Base-by-base conservation (phyloP, 2,329 filamentous ascomycete species). In the Fusarium chaquense region DNA sequence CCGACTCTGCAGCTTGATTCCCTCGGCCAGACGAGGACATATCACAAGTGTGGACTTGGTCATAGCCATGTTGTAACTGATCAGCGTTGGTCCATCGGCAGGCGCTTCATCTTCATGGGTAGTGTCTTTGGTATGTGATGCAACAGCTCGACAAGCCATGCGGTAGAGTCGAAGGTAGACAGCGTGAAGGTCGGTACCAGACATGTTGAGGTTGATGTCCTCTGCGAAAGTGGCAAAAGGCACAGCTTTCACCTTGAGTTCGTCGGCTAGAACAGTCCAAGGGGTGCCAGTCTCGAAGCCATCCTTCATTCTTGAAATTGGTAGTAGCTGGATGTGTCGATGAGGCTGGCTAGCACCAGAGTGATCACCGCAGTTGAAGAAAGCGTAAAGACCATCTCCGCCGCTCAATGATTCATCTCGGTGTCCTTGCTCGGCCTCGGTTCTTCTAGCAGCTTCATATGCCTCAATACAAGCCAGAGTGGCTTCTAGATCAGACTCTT, bases 291-390 rank as follows among this genome's bases (percentile, higher is more conserved):
- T 52, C 1, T 76, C 77, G 8, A 89, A 70, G 0, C 87, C 88
- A 15, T 84, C 83, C 36, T 80, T 83, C 90, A 93, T 93, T 20
- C 83, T 80, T 10, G 86, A 83, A 0, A 92, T 83, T 0, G 90
- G 90, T 5, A 93, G 78, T n/a, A 93, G 84, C 77, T 93, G 91
- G 28, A 93, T 78, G 73, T 93, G 91, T 6, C 91, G 80, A 75
- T 93, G 91, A 15, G 90, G 86, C 76, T 93, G 91, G 69, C 89
- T 91, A 2, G 91, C 90, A 4, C 91, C 91, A 6, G 89, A 92
- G 73, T 90, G 84, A 13, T 83, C 77, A 3, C 91, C 91, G 33
- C 87, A 89, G 78, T 93, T 93, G 83, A 91, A 92, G 75, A 91
- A 92, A 1, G 86, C 88, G 70, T 86, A 91, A 3, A 92, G 77